Base-by-base conservation (phyloP, 108 stramenopile species). In the Cyclotella cryptica region DNA sequence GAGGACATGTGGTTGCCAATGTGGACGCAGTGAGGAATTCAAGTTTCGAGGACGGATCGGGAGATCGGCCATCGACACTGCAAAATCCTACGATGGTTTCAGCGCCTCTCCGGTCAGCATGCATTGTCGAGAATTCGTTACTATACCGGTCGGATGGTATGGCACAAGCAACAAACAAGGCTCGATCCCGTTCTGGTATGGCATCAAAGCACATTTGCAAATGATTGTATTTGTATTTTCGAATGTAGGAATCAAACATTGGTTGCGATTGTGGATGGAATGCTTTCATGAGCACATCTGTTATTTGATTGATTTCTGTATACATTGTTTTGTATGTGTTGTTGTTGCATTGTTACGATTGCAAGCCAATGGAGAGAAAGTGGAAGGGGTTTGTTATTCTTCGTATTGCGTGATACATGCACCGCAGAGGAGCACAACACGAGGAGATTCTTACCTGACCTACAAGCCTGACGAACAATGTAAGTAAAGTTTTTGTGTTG, bases 181-280 rank as follows among this genome's bases (percentile, higher is more conserved):
- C 80, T 44, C 72, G 66, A 22, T 81, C 68, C 6, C 19, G 21
- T 40, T 74, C 71, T 19, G 61, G 67, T 22, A 81, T 72, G 28
- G 78, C 59, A 62, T 74, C 66, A 42, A 81, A 81, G 28, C 65
- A 74, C 73, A 74, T 74, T 52, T 45, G 47, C 52, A 81, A 53
- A 69, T 81, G 80, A 70, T 81, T 81, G 41, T 63, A 57, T 69
- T 81, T 81, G 62, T 81, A 81, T 52, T 68, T 52, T 53, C 71
- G 63, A 45, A 81, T 74, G 69, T 81, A 81, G 35, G 80, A 74
- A 62, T 81, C 80, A 53, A 74, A 81, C 21, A 73, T 19, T 49
- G 80, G 80, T 22, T 74, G 66, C 7, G 49, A 54, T 14, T 74
- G 61, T 26, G 80, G 45, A 61, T 81, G 80, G 67, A 81, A 81